phyloP scores from a whole-genome alignment of 495 filamentous ascomycete species.

The Tetracladium setigerum region DNA sequence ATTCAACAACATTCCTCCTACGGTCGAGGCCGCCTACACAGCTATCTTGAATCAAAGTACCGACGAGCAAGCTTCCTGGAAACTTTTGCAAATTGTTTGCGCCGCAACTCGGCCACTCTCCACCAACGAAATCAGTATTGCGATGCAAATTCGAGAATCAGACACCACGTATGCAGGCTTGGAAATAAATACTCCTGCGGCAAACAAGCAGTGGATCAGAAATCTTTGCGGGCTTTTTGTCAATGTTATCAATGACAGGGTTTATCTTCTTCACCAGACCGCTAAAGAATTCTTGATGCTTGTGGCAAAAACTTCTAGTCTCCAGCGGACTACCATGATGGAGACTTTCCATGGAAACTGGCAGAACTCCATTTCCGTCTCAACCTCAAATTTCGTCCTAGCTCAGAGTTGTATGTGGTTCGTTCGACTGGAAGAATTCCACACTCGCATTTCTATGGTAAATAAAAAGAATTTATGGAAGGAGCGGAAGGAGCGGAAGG shows the following conservation, averaged over 20 bases:
- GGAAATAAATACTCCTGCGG: no score
- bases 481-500: no score
- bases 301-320: constrained; percentile 5
- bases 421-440: constrained; percentile 12
- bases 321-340: no score
- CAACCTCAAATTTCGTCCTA: constrained; percentile 18
- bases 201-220: no score
- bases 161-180: constrained; percentile 22
- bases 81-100: constrained; percentile 31
- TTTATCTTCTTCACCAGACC: constrained; percentile 36
- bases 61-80: constrained; percentile 15
- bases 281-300: constrained; percentile 31
- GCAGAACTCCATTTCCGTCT: constrained; percentile 15
- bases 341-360: constrained; percentile 7
- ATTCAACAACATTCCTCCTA: constrained; percentile 24
- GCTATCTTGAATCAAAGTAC: constrained; percentile 27
- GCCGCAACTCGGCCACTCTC: constrained; percentile 30
- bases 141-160: constrained; percentile 23
- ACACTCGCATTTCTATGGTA: constrained; percentile 4
- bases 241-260: constrained; percentile 23
- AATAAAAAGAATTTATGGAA: no score
- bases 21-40: constrained; percentile 34
- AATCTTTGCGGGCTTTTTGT: constrained; percentile 33
- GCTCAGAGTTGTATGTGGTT: constrained; percentile 21
- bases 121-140: constrained; percentile 31